Conservation (phyloP, 164 flowering plant genomes). For the Akebia trifoliata region DNA sequence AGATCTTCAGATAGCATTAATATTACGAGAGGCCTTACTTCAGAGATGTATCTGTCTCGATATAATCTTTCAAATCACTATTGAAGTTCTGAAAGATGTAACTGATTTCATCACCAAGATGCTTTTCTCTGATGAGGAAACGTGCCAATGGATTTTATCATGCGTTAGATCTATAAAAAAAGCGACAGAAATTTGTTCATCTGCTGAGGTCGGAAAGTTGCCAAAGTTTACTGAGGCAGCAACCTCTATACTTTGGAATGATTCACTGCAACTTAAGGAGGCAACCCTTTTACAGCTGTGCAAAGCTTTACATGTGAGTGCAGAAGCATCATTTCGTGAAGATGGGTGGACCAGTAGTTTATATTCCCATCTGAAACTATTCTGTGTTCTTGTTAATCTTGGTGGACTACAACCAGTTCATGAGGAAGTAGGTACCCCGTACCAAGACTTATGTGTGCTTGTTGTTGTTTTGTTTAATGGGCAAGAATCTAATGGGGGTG, state of each 20-base stretch:
- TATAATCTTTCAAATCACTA: constrained; percentile 8
- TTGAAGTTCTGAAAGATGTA: constrained; percentile 7
- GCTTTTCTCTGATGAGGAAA: constrained; percentile 6
- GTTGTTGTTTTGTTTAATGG: background rate
- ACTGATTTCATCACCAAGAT: constrained; percentile 9
- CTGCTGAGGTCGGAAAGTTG: background rate
- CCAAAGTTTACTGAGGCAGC: background rate
- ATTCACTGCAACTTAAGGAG: constrained; percentile 5
- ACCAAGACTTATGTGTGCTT: background rate
- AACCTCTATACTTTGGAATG: background rate
- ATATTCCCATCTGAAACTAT: constrained; percentile 8
- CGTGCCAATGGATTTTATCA: constrained; percentile 6
- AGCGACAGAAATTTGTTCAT: constrained; percentile 3
- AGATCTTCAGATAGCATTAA: background rate
- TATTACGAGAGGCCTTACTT: constrained; percentile 5
- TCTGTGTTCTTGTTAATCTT: constrained; percentile 7
- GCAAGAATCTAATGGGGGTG: background rate
- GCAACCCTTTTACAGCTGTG: constrained; percentile 1
- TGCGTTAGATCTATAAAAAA: constrained; percentile 5
- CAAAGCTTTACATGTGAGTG: constrained; percentile 3
- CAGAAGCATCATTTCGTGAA: constrained; percentile 8
- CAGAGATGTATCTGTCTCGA: constrained; percentile 2
- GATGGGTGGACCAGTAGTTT: constrained; percentile 2
- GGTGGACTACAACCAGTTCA: constrained; percentile 9
- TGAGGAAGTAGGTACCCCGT: constrained; percentile 6